Evolutionary conservation across 768 basidiomycete species (phyloP).

Genomic region (Lyophyllum decastes): DNA sequence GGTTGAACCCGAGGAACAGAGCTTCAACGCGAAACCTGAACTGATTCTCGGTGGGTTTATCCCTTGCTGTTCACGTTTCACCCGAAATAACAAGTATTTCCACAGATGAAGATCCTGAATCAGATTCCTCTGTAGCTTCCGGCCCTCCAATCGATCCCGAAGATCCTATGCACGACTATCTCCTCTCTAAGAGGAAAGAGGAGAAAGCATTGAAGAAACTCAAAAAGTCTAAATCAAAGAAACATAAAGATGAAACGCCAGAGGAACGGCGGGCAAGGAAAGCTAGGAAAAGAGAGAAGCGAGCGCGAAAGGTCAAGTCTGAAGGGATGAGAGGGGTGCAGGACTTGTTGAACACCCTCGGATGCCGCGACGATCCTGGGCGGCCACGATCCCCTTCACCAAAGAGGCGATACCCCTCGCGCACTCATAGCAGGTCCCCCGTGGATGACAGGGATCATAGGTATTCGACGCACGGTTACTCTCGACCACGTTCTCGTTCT

Average conservation of each 20-base stretch:
- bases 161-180: conserved; percentile 96
- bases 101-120: conserved; percentile 51
- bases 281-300: conserved; percentile 70
- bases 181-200: conserved; percentile 74
- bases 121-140: conserved; percentile 68
- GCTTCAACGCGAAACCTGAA: conserved; percentile 83
- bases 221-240: conserved; percentile 63
- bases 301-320: conserved; percentile 58
- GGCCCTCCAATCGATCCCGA: conserved; percentile 84
- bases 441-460: conserved; percentile 10
- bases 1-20: conserved; percentile 83
- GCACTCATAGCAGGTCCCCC: conserved; percentile 16
- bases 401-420: conserved; percentile 14
- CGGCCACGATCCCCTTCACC: conserved; percentile 22
- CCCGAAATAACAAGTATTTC: conserved; percentile 2
- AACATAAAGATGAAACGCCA: conserved; percentile 74
- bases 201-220: conserved; percentile 67
- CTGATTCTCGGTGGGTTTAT: conserved; percentile 57
- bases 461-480: conserved; percentile 1
- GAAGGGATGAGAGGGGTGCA: conserved; percentile 68
- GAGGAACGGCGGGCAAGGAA: conserved; percentile 79
- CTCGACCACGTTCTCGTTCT: conserved; percentile 16
- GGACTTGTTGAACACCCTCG: conserved; percentile 57
- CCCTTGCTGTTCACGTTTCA: not conserved
- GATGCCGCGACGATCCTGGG: conserved; percentile 26